phyloP scores from a whole-genome alignment of 306 rosid genomes.

The Begonia loranthoides region DNA sequence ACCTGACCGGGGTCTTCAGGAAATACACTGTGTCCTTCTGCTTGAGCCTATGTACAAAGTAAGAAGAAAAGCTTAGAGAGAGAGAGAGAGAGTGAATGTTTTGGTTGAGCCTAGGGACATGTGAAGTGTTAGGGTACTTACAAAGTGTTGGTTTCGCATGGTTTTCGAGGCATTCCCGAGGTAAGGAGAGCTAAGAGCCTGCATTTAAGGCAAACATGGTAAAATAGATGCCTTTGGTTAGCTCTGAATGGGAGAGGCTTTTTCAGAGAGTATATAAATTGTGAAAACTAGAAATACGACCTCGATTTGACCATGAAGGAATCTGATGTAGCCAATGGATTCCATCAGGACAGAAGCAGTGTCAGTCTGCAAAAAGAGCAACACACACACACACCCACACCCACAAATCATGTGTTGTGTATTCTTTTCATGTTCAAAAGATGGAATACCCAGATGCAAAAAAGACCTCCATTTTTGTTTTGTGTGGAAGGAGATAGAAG shows the following conservation, averaged over 20 bases:
- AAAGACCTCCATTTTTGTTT: neutral
- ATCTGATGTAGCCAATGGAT: constrained; percentile 73
- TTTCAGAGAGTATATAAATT: constrained; percentile 4
- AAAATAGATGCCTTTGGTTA: constrained; percentile 26
- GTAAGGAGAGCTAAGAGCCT: constrained; percentile 86
- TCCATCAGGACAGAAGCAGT: constrained; percentile 84
- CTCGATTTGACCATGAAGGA: constrained; percentile 85
- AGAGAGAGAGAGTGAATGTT: neutral
- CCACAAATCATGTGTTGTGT: neutral
- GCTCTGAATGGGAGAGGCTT: constrained; percentile 19
- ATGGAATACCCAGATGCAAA: neutral
- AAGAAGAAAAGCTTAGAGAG: neutral
- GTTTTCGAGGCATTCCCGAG: constrained; percentile 40
- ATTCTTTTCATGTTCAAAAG: constrained; percentile 2
- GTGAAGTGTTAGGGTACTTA: constrained; percentile 18
- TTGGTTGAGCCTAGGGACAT: neutral
- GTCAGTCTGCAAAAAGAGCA: constrained; percentile 90
- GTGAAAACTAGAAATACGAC: constrained; percentile 32
- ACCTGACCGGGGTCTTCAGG: constrained; percentile 27
- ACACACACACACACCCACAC: constrained; percentile 2
- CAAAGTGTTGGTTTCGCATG: constrained; percentile 42
- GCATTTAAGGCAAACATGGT: constrained; percentile 9
- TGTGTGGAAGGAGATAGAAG: too few relatives aligned
- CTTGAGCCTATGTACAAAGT: constrained; percentile 9
- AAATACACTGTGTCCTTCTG: constrained; percentile 16